Percentiles rank a stretch among this genome's conserved stretches.
These are phyloP conservation scores for Monilinia polystroma DNA, from an alignment of 2,329 filamentous ascomycete species.

Conservation along the genomic window DNA sequence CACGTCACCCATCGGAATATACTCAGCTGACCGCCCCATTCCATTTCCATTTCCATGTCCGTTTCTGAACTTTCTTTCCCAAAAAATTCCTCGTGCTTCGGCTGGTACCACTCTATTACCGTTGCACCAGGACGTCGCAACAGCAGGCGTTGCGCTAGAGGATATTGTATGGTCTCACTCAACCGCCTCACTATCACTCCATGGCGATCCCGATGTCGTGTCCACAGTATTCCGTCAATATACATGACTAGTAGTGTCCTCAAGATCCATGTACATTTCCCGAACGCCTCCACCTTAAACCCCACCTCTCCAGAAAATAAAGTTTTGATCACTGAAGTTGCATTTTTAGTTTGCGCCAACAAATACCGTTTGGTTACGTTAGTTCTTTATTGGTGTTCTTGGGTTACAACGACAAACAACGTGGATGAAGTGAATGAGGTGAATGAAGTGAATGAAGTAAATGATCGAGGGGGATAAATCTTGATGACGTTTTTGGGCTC, in stretches of 20 bases:
- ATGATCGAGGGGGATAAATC: not conserved
- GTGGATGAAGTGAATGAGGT: not conserved
- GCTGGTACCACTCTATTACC: not conserved
- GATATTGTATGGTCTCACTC: not conserved
- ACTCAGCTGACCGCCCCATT: not conserved
- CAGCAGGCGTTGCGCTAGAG: not conserved
- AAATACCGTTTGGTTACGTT: too few species aligned
- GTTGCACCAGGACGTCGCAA: not conserved
- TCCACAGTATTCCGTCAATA: not conserved
- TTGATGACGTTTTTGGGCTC: not conserved
- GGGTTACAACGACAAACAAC: not conserved
- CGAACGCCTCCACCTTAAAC: not conserved
- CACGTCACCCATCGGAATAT: not conserved
- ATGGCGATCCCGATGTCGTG: constrained; percentile 12
- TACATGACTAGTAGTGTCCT: not conserved
- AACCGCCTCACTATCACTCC: constrained; percentile 6
- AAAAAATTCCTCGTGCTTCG: not conserved
- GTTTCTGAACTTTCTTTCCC: not conserved
- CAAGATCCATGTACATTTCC: not conserved
- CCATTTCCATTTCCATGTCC: not conserved
- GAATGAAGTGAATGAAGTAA: not conserved
- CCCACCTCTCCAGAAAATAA: not conserved
- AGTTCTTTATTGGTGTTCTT: too few species aligned
- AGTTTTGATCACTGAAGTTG: not conserved
- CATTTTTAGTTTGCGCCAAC: too few species aligned